Percentiles rank a stretch among this genome's conserved stretches.
Evolutionary conservation across 352 stramenopile genomes (phyloP).

Genomic region (Blastocystis sp.): DNA sequence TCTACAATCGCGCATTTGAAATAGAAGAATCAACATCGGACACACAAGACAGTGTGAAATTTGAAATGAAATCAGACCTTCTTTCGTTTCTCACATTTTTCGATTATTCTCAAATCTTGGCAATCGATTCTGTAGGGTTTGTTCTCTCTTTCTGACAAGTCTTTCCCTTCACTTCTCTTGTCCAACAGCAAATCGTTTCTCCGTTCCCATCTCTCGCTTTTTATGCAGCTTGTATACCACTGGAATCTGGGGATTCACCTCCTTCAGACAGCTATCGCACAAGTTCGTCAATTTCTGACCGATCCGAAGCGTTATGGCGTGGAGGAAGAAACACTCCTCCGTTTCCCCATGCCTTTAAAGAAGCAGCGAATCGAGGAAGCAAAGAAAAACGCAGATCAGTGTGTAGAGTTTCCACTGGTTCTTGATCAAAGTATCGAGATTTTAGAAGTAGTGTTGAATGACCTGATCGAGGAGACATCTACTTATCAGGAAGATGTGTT

Average conservation of each 20-base stretch:
- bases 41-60: neutral
- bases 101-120: neutral
- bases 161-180: neutral
- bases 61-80: neutral
- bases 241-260: neutral
- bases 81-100: constrained; percentile 34
- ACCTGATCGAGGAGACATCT: neutral
- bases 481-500: neutral
- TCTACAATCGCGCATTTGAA: neutral
- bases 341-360: neutral
- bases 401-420: neutral
- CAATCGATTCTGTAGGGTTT: neutral
- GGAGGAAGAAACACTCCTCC: neutral
- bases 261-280: neutral
- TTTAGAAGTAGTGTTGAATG: neutral
- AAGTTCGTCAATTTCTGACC: neutral
- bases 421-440: neutral
- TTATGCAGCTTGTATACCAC: constrained; percentile 38
- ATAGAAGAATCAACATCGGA: neutral
- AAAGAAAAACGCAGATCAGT: neutral
- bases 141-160: neutral
- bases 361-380: neutral
- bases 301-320: neutral
- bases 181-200: neutral
- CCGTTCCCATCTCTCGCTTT: neutral